Evolutionary conservation across 768 basidiomycete genomes (phyloP).

Genomic region (Tylopilus sp.): DNA sequence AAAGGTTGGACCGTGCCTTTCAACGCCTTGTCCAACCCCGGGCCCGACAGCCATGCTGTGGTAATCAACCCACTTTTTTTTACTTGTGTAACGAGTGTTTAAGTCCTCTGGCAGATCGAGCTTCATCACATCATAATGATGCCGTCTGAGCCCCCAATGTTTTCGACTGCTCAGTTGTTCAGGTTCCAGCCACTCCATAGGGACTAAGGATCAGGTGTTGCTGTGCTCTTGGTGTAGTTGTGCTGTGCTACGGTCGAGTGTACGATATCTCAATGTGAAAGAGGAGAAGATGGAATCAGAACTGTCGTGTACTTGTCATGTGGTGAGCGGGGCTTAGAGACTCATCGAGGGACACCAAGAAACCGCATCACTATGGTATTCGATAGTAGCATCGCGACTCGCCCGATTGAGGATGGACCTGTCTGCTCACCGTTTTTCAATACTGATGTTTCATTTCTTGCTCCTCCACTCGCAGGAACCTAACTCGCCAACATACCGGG

Average conservation of each 20-base stretch:
- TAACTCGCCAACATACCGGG: no score
- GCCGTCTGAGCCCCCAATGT: background rate
- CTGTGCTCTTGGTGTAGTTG: background rate
- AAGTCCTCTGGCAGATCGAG: background rate
- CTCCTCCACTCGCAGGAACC: no score
- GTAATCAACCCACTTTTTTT: background rate
- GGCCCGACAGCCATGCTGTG: no score
- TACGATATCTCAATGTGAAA: background rate
- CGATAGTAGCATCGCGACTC: no score
- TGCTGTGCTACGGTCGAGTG: background rate
- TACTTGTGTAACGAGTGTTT: background rate
- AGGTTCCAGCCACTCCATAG: background rate
- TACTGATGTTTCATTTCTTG: no score
- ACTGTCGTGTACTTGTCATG: background rate
- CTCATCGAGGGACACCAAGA: no score
- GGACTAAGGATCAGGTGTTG: background rate
- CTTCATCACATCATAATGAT: background rate
- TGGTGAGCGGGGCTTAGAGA: no score
- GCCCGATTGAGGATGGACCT: no score
- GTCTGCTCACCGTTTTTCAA: no score
- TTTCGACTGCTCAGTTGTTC: background rate
- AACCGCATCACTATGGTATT: no score
- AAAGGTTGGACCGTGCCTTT: background rate
- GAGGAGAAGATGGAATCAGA: background rate
- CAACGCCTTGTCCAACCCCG: no score